These are phyloP conservation scores for Zygotorulaspora chibaensis DNA, from an alignment of 805 yeast genomes.

Conservation along the genomic window DNA sequence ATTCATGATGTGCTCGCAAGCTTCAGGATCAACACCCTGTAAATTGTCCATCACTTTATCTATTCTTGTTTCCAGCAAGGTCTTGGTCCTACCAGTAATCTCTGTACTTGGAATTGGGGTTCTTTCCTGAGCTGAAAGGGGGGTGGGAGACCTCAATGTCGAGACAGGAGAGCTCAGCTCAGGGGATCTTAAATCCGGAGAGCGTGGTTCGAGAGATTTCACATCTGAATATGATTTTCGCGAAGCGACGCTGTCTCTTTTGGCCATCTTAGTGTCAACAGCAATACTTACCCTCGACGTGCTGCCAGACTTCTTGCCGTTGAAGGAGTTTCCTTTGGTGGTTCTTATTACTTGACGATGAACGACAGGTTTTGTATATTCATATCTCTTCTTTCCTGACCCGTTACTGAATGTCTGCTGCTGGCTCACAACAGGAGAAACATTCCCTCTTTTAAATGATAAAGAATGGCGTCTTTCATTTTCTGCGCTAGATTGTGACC, in stretches of 20 bases:
- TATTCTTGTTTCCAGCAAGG: conserved; percentile 7
- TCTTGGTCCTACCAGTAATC: neutral
- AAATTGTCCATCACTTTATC: conserved; percentile 28
- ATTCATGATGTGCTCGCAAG: conserved; percentile 80
- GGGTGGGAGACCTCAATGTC: conserved; percentile 4
- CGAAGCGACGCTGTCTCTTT: conserved; percentile 2
- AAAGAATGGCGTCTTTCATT: neutral
- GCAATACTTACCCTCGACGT: neutral
- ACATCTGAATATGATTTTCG: conserved; percentile 1
- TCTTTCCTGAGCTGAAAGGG: conserved; percentile 4
- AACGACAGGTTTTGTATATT: conserved; percentile 20
- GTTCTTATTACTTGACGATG: conserved; percentile 20
- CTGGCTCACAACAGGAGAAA: neutral
- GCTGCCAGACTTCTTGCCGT: conserved; percentile 1
- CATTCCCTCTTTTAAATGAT: neutral
- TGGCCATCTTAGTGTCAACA: neutral
- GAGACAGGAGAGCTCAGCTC: conserved; percentile 5
- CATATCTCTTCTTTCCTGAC: conserved; percentile 16
- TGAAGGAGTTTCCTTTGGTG: conserved; percentile 10
- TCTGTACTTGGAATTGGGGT: conserved; percentile 7
- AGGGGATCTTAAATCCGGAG: neutral
- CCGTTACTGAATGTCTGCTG: conserved; percentile 1
- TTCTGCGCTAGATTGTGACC: conserved; percentile 14
- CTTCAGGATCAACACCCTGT: conserved; percentile 68
- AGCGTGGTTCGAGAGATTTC: neutral